Conservation (phyloP, 805 yeast genomes). For the Kodamaea kaohsiungensis region DNA sequence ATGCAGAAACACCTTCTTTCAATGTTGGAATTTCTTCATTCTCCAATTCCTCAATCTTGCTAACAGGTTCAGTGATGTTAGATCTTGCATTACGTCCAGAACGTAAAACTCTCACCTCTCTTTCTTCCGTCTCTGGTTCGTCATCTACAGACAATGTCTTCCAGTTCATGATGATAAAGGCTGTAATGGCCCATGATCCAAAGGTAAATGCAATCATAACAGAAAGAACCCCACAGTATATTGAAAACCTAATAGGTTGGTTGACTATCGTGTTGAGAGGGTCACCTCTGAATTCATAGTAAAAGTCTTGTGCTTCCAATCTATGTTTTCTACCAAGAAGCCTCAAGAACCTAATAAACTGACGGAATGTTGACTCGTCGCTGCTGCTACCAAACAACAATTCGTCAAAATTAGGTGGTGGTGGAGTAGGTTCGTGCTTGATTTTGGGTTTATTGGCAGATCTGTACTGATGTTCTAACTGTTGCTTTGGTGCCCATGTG, state of each 20-base stretch:
- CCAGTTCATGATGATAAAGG: conserved; percentile 20
- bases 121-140: not conserved
- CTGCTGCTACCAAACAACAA: conserved; percentile 22
- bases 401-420: conserved; percentile 45
- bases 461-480: conserved; percentile 48
- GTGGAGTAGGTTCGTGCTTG: conserved; percentile 41
- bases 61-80: not conserved
- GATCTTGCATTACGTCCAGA: not conserved
- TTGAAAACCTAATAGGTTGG: conserved; percentile 52
- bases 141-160: conserved; percentile 14
- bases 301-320: conserved; percentile 30
- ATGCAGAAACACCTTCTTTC: not conserved
- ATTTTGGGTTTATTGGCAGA: conserved; percentile 44
- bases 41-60: conserved; percentile 4
- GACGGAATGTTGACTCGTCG: conserved; percentile 13
- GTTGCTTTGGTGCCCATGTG: conserved; percentile 61
- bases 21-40: not conserved
- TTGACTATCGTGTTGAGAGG: conserved; percentile 47
- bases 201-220: conserved; percentile 42
- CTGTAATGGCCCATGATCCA: conserved; percentile 42
- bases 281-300: conserved; percentile 40
- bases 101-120: not conserved
- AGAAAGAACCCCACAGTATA: conserved; percentile 46
- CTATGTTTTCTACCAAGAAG: conserved; percentile 22
- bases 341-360: conserved; percentile 17